Percentiles rank a stretch among this genome's conserved stretches.
Conservation (phyloP, 345 rosid species). For the Rubroshorea leprosula region DNA sequence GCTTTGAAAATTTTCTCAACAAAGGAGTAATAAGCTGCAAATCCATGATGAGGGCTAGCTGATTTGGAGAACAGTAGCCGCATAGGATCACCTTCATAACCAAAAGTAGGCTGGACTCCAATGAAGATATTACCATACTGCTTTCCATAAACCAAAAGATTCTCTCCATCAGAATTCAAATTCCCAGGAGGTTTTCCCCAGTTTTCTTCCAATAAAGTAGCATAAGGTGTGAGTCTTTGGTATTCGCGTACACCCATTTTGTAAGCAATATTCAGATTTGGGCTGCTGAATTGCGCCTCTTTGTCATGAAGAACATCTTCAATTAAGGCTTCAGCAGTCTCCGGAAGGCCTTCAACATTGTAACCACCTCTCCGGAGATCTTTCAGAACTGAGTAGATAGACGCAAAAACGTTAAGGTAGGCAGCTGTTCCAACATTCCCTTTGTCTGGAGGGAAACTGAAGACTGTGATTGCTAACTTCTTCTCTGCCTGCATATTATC, state of each 20-base stretch:
- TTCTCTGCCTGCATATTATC: conserved; percentile 63
- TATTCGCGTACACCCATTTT: conserved; percentile 92
- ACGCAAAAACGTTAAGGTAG: conserved; percentile 89
- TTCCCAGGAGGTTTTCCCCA: conserved; percentile 99
- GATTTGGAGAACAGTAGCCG: conserved; percentile 92
- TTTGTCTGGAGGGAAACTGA: conserved; percentile 98
- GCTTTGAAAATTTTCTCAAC: conserved; percentile 96
- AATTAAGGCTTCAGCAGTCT: conserved; percentile 81
- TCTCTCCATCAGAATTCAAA: conserved; percentile 92
- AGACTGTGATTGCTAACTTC: conserved; percentile 89
- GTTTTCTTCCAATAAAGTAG: conserved; percentile 83
- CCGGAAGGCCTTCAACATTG: conserved; percentile 87
- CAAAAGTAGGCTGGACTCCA: conserved; percentile 97
- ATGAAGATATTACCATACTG: conserved; percentile 90
- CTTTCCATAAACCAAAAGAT: conserved; percentile 84
- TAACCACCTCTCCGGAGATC: conserved; percentile 83
- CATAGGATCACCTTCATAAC: conserved; percentile 99
- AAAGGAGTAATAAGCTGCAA: conserved; percentile 92
- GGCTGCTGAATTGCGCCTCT: conserved; percentile 98
- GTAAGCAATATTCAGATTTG: conserved; percentile 81
- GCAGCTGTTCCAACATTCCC: conserved; percentile 97
- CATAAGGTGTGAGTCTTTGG: conserved; percentile 76
- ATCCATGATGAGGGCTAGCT: conserved; percentile 97
- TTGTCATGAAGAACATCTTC: conserved; percentile 92
- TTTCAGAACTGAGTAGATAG: conserved; percentile 81